Percentiles rank a stretch among this genome's conserved stretches.
Evolutionary conservation across 495 filamentous ascomycete species (phyloP).

Genomic region (Talaromyces wortmannii): DNA sequence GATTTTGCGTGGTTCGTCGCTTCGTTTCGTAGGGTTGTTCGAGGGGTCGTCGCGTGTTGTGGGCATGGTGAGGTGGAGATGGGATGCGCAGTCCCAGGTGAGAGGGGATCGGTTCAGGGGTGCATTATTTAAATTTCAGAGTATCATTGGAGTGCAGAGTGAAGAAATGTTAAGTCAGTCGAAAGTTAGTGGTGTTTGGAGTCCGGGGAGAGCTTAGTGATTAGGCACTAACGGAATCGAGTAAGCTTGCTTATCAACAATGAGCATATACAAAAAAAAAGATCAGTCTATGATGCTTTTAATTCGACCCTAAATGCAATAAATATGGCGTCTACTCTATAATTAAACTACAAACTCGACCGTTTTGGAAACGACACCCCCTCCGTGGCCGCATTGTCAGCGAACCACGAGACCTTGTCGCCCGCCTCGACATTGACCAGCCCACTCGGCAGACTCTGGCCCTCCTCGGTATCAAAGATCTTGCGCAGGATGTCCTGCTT

Average conservation of each 20-base stretch:
- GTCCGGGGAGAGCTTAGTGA: no score
- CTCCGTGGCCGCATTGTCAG: conserved; percentile 74
- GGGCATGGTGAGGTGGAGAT: not conserved
- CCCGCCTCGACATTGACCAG: conserved; percentile 77
- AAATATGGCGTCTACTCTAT: no score
- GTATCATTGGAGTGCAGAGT: no score
- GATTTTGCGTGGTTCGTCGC: not conserved
- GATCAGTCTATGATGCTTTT: no score
- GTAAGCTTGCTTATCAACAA: no score
- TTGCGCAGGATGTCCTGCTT: conserved; percentile 89
- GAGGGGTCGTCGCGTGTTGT: not conserved
- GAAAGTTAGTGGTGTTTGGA: no score
- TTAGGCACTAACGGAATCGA: no score
- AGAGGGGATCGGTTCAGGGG: not conserved
- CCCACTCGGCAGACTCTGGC: conserved; percentile 69
- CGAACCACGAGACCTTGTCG: conserved; percentile 92
- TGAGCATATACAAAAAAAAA: no score
- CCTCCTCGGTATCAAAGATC: conserved; percentile 79
- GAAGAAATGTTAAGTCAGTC: no score
- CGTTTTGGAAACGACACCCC: conserved; percentile 73
- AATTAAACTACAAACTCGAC: conserved; percentile 38
- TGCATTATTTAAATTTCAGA: no score
- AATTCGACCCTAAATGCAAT: no score
- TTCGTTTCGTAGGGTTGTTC: not conserved
- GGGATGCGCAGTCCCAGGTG: not conserved